phyloP scores from a whole-genome alignment of 2,329 filamentous ascomycete genomes.

The Sarocladium kiliense region DNA sequence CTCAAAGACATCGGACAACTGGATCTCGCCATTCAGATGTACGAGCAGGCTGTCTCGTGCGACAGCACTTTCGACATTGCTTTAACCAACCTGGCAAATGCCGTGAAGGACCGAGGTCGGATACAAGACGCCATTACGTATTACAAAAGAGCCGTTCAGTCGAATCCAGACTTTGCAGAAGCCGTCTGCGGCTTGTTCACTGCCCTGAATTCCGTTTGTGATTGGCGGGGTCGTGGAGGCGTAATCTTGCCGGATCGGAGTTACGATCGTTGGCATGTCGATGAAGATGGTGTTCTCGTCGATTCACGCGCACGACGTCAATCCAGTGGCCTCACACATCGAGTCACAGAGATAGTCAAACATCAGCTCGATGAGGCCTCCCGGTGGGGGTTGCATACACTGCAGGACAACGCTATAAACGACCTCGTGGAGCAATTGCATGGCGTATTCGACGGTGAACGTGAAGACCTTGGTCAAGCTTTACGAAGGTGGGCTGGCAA shows the following conservation, averaged over 20 bases:
- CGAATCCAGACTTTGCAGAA: constrained; percentile 95
- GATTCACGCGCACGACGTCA: constrained; percentile 61
- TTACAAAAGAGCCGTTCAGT: constrained; percentile 81
- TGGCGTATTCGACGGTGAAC: constrained; percentile 29
- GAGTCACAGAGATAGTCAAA: constrained; percentile 84
- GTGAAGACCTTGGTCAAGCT: constrained; percentile 32
- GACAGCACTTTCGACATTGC: constrained; percentile 97
- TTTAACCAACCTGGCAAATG: constrained; percentile 91
- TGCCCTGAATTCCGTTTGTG: constrained; percentile 91
- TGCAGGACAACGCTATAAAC: constrained; percentile 51
- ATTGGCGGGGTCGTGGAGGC: constrained; percentile 87
- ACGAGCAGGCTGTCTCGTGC: constrained; percentile 87
- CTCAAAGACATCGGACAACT: constrained; percentile 95
- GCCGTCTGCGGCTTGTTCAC: constrained; percentile 94
- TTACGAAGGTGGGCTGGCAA: constrained; percentile 61
- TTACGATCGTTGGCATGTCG: constrained; percentile 90
- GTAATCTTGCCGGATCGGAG: constrained; percentile 67
- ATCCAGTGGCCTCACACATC: constrained; percentile 77
- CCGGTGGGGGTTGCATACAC: constrained; percentile 71
- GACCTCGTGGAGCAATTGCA: constrained; percentile 43
- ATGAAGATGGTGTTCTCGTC: constrained; percentile 74
- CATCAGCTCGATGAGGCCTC: constrained; percentile 85
- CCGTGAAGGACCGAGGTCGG: constrained; percentile 91
- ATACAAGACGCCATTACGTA: constrained; percentile 89
- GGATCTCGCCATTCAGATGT: constrained; percentile 90